Base-by-base conservation (phyloP, 495 filamentous ascomycete species). In the Hyaloscypha bicolor region DNA sequence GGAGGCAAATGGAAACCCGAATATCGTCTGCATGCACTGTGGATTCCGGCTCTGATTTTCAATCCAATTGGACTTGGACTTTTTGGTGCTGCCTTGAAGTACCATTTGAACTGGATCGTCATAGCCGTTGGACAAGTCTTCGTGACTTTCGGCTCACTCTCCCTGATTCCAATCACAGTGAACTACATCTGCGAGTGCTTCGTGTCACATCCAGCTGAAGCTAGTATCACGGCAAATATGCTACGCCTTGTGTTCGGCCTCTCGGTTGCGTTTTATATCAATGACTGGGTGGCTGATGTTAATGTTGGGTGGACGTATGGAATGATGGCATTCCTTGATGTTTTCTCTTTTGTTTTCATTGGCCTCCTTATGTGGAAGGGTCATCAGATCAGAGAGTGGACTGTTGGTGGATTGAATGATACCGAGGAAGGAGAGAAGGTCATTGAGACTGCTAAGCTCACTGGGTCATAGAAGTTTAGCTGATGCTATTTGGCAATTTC, bases 281-380 rank as follows among this genome's bases (percentile, higher is more conserved):
- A 78, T 51, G 73, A 75, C 3, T 86, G 83, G 82, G 76, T 78
- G 9, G 78, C 66, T 6, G 75, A 72, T 45, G 81, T 85, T 1
- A 76, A 73, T 33, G 68, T 83, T 14, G 81, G 82, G 12, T 86
- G 83, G 83, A 78, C 81, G 0, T 85, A 81, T 74, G 83, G 83
- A 0, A 85, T 81, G 77, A 79, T 79, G 76, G 81, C 81, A 0
- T 80, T 85, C 59, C 82, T 84, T 69, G 73, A 73, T 6, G 62
- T 82, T 9, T 70, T 81, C 29, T 73, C 75, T 1, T 81, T 79
- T 65, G 56, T 76, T 19, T 78, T 81, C 52, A 69, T 79, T 21
- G 48, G 72, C 14, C 22, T 73, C 9, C 42, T 77, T 2, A 73
- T 77, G 69, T 67, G 73, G 63, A 76, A 72, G 64, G 79, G 79